Evolutionary conservation across 2,329 filamentous ascomycete species (phyloP).

Genomic region (Ploettnerulaceae sp.): DNA sequence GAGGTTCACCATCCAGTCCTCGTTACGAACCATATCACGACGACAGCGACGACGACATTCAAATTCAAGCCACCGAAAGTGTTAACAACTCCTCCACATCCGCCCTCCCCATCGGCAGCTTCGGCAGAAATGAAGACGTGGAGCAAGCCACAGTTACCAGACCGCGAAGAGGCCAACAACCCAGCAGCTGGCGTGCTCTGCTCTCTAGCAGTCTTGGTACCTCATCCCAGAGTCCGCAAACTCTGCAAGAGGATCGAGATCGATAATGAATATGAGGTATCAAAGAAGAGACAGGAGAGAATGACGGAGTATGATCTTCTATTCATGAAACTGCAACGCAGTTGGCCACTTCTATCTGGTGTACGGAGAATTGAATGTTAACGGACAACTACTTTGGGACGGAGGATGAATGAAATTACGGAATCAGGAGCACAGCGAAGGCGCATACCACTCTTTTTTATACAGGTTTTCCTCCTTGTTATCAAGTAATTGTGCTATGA

Average conservation of each 20-base stretch:
- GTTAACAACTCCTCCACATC: slow-evolving; percentile 46
- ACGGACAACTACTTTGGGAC: background rate
- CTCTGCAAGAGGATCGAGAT: slow-evolving; percentile 27
- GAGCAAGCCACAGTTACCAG: slow-evolving; percentile 26
- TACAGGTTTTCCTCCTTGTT: slow-evolving; percentile 8
- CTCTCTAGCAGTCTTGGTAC: slow-evolving; percentile 26
- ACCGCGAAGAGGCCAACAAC: slow-evolving; percentile 11
- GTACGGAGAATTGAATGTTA: background rate
- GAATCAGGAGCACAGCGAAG: slow-evolving; percentile 25
- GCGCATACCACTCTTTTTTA: slow-evolving; percentile 26
- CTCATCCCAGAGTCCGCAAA: slow-evolving; percentile 21
- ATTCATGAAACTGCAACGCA: background rate
- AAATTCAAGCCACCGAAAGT: slow-evolving; percentile 41
- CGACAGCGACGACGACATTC: slow-evolving; percentile 40
- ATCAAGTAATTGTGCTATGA: too few relatives aligned
- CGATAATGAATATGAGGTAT: slow-evolving; percentile 22
- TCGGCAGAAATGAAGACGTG: slow-evolving; percentile 21
- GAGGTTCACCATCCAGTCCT: slow-evolving; percentile 32
- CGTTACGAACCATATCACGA: slow-evolving; percentile 36
- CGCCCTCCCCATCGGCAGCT: slow-evolving; percentile 22
- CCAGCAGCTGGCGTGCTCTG: slow-evolving; percentile 26
- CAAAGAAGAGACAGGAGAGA: background rate
- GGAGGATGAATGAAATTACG: too few relatives aligned
- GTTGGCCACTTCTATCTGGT: background rate
- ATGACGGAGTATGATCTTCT: slow-evolving; percentile 1